Conservation (phyloP, 768 basidiomycete species). For the Sarcomyxa edulis region DNA sequence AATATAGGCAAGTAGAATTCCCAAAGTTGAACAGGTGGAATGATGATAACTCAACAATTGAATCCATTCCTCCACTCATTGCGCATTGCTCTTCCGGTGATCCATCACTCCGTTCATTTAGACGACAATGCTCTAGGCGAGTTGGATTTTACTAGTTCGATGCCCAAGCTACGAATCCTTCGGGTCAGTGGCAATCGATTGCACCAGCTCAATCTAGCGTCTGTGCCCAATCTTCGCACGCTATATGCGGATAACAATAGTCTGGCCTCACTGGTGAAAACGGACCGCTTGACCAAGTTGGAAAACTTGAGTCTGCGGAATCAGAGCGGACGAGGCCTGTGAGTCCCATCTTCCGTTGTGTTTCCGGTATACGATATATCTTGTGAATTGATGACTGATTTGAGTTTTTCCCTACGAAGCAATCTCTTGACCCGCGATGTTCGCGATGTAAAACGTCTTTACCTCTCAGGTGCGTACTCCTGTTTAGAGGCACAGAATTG, state of each 20-base stretch:
- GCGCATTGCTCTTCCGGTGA: too few species aligned
- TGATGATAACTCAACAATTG: too few species aligned
- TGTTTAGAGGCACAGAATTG: conserved; percentile 6
- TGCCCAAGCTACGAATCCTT: conserved; percentile 77
- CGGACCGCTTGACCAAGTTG: conserved; percentile 60
- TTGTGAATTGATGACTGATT: neutral
- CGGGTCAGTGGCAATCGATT: conserved; percentile 82
- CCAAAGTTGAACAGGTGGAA: too few species aligned
- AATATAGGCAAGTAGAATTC: conserved; percentile 69
- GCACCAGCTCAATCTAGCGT: conserved; percentile 53
- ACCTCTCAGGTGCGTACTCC: conserved; percentile 76
- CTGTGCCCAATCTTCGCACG: conserved; percentile 72
- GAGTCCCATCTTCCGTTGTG: conserved; percentile 32
- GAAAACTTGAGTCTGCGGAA: conserved; percentile 92
- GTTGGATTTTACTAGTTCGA: conserved; percentile 46
- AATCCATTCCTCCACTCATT: too few species aligned
- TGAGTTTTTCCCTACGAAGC: conserved; percentile 18
- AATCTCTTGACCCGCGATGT: conserved; percentile 61
- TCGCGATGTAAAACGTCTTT: conserved; percentile 89
- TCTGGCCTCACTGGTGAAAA: conserved; percentile 43
- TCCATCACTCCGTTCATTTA: too few species aligned
- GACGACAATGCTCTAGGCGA: conserved; percentile 67
- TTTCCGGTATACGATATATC: neutral
- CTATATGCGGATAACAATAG: conserved; percentile 89
- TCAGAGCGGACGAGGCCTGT: conserved; percentile 75